Base-by-base conservation (phyloP, 2,329 filamentous ascomycete genomes). In the Penicillium sp. region DNA sequence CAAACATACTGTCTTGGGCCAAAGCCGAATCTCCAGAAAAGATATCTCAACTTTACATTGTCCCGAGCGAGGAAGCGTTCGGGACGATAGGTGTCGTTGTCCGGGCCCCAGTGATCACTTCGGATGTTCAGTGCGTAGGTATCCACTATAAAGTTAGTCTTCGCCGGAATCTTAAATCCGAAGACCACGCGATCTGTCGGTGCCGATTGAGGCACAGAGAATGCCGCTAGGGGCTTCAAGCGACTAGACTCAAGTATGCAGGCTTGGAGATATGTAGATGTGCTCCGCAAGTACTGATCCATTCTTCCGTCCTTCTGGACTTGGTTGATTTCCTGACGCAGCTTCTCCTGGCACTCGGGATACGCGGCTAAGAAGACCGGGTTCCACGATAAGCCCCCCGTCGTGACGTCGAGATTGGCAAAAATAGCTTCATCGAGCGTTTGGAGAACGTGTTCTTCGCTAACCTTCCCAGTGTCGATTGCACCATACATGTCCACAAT, bases 1-100 rank as follows among this genome's bases (percentile, higher is more conserved):
- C n/a, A 42, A 19, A 42, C 38, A 42, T 42, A 42, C 38, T 19
- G 38, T 42, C 38, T 42, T 42, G 38, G 38, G 16, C 38, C 38
- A 42, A 57, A 57, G 33, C 54, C 54, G 28, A 57, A 57, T 45
- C 54, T 33, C 54, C 54, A 57, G 22, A 57, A 49, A n/a, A 35
- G 14, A 14, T 57, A 57, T 49, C 42, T 16, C 13, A 26, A n/a
- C 16, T 40, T 37, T 40, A 49, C 26, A 40, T 16, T 40, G n/a
- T 35, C 30, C 22, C 38, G 38, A 42, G 38, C 38, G 38, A 42
- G 30, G 30, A 57, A 57, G 25, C 54, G 42, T 19, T 38, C 22
- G 6, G 54, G 54, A 37, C 42, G 26, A 48, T 57, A 57, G 5
- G 38, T 49, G 30, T 45, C 28, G 11, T 33, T 38, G n/a, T 57